phyloP scores from a whole-genome alignment of 345 rosid species.

The Salix arbutifolia region DNA sequence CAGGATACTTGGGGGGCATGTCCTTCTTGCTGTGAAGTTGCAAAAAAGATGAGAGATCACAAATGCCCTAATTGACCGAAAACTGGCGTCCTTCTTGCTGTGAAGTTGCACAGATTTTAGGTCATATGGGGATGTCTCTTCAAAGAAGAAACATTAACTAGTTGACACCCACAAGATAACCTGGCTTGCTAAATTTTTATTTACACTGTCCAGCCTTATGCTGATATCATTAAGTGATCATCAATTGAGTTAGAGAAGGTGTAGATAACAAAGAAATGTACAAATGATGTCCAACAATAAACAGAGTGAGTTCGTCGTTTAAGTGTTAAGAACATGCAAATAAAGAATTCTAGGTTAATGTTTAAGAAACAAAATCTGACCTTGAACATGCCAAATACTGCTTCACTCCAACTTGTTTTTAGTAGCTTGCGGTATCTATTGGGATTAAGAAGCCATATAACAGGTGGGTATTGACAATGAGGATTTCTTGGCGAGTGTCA shows the following conservation, averaged over 20 bases:
- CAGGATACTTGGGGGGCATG: too few relatives aligned
- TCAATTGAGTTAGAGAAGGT: neutral
- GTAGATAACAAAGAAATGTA: neutral
- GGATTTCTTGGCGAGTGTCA: conserved; percentile 20
- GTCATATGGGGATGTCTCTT: too few relatives aligned
- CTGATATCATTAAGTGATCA: neutral
- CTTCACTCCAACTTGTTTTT: conserved; percentile 87
- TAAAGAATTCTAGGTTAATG: neutral
- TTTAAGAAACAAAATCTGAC: conserved; percentile 30
- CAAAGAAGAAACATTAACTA: too few relatives aligned
- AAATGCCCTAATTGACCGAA: too few relatives aligned
- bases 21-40: too few relatives aligned
- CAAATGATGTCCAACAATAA: too few relatives aligned
- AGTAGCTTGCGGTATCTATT: conserved; percentile 60
- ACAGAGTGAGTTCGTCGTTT: neutral
- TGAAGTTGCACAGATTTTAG: too few relatives aligned
- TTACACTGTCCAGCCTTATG: neutral
- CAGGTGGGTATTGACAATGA: conserved; percentile 33
- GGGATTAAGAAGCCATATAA: conserved; percentile 51
- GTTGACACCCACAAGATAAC: neutral
- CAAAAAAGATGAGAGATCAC: too few relatives aligned
- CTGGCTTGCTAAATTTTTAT: neutral
- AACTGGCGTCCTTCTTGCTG: too few relatives aligned
- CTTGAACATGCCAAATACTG: conserved; percentile 97
- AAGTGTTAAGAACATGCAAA: too few relatives aligned